phyloP scores from a whole-genome alignment of 139 green algal genomes.

The Eudorina sp. region DNA sequence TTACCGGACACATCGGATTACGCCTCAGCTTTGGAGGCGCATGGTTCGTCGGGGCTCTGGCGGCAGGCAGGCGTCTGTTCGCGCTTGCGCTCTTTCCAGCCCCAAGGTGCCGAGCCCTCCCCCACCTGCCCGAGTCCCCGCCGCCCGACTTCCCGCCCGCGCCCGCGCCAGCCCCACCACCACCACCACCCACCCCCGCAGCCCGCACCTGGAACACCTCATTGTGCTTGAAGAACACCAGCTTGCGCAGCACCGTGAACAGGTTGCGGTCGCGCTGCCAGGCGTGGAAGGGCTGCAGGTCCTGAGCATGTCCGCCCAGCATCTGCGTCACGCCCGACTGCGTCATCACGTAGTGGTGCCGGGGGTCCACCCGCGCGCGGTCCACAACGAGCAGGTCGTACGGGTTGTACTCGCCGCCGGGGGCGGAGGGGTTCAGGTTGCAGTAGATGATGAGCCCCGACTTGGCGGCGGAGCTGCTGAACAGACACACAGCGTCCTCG shows the following conservation, averaged over 20 bases:
- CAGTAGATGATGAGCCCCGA: slow-evolving; percentile 60
- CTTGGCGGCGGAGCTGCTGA: slow-evolving; percentile 55
- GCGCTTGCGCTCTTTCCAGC: no score
- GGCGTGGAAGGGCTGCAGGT: slow-evolving; percentile 56
- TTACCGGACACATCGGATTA: no score
- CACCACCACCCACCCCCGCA: no score
- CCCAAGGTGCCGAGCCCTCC: no score
- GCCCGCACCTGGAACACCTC: slow-evolving; percentile 52
- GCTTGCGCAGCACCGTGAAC: slow-evolving; percentile 61
- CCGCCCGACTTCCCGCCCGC: no score
- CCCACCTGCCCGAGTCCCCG: no score
- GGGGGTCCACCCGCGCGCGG: slow-evolving; percentile 31
- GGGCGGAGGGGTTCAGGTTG: slow-evolving; percentile 54
- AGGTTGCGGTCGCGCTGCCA: slow-evolving; percentile 62
- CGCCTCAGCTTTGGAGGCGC: no score
- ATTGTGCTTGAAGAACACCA: slow-evolving; percentile 65
- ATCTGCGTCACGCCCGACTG: slow-evolving; percentile 53
- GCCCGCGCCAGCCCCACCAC: no score
- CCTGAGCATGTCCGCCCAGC: slow-evolving; percentile 46
- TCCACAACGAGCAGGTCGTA: slow-evolving; percentile 63
- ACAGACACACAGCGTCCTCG: slow-evolving; percentile 58
- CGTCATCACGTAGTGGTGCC: slow-evolving; percentile 59
- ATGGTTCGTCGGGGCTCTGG: no score
- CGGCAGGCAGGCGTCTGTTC: no score
- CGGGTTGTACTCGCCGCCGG: slow-evolving; percentile 59